Conservation (phyloP, 129 eudicot species). For the carrot (Daucus carota) region DH1_v3.0 NC_030385.2:18113001-18113500, state of each 20-base stretch:
- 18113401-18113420: too few relatives aligned
- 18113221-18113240: too few relatives aligned
- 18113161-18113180: constrained; percentile 28
- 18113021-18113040: background rate
- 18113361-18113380: background rate
- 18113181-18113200: constrained; percentile 33
- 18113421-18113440: background rate
- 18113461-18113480: background rate
- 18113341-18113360: constrained; percentile 36
- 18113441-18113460: background rate
- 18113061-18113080: constrained; percentile 70
- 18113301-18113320: constrained; percentile 37
- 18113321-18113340: constrained; percentile 56
- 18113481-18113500: background rate
- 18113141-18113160: constrained; percentile 29
- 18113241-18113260: constrained; percentile 44
- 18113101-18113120: constrained; percentile 54
- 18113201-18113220: constrained; percentile 17
- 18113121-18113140: constrained; percentile 19
- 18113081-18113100: constrained; percentile 78
- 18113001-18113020: background rate
- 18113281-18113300: constrained; percentile 31
- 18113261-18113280: constrained; percentile 37
- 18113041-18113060: background rate
- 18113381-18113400: background rate